A percentile compares a stretch with the other conserved stretches of the same genome.
Conservation (phyloP, 2,329 filamentous ascomycete species). For the Dactylellina drechsleri region DNA sequence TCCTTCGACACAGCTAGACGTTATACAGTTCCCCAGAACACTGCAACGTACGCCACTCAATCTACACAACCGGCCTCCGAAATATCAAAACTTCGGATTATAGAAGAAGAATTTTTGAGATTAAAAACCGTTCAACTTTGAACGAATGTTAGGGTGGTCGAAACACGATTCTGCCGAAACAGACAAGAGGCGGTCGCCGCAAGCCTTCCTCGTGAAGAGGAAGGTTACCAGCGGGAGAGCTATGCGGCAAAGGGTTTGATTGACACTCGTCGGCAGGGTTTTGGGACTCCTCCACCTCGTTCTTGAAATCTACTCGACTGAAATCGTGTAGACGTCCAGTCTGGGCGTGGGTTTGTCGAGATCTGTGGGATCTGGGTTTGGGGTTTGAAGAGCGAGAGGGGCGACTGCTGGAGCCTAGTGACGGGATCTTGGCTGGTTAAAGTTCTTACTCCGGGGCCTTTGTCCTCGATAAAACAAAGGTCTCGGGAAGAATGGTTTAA, state of each 20-base stretch:
- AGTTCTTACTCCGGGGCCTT: slow-evolving; percentile 50
- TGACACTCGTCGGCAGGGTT: slow-evolving; percentile 52
- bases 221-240: slow-evolving; percentile 97
- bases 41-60: slow-evolving; percentile 7
- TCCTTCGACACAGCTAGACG: slow-evolving; percentile 16
- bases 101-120: slow-evolving; percentile 54
- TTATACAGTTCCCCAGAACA: slow-evolving; percentile 36
- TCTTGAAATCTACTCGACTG: slow-evolving; percentile 34
- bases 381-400: slow-evolving; percentile 23
- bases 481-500: slow-evolving; percentile 38
- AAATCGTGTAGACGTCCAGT: slow-evolving; percentile 38
- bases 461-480: slow-evolving; percentile 53
- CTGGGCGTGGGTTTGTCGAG: neutral
- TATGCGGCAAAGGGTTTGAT: slow-evolving; percentile 94
- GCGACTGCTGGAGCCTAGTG: slow-evolving; percentile 48
- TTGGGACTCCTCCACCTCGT: slow-evolving; percentile 51
- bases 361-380: slow-evolving; percentile 17
- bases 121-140: slow-evolving; percentile 58
- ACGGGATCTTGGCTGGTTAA: slow-evolving; percentile 51
- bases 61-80: slow-evolving; percentile 14
- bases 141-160: slow-evolving; percentile 85
- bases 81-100: slow-evolving; percentile 58
- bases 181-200: slow-evolving; percentile 95
- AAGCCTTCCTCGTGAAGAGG: slow-evolving; percentile 99
- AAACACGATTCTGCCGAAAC: slow-evolving; percentile 89